Evolutionary conservation across 2,329 filamentous ascomycete genomes (phyloP).

Genomic region (Colletotrichum filicis): DNA sequence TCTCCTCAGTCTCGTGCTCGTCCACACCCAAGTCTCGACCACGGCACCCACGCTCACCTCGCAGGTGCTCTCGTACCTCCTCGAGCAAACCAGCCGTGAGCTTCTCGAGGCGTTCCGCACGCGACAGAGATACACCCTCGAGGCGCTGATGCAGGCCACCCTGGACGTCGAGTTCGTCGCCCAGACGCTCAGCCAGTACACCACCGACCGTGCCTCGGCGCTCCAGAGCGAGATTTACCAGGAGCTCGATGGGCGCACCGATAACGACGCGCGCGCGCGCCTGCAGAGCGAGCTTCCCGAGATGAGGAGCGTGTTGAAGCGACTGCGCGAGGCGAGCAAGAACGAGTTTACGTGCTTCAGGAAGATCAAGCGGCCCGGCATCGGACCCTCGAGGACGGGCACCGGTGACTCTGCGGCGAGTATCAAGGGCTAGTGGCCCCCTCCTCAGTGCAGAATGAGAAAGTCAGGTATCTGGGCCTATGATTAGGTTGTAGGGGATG

Average conservation of each 20-base stretch:
- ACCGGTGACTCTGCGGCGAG: conserved; percentile 45
- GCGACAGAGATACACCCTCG: conserved; percentile 76
- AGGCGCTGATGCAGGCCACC: conserved; percentile 94
- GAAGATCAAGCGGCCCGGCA: conserved; percentile 64
- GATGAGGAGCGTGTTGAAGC: conserved; percentile 89
- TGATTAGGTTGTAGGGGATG: neutral
- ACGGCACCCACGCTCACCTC: conserved; percentile 80
- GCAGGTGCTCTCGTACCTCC: conserved; percentile 85
- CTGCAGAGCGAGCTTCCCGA: conserved; percentile 90
- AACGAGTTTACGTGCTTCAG: conserved; percentile 90
- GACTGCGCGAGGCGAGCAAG: conserved; percentile 81
- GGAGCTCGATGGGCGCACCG: conserved; percentile 88
- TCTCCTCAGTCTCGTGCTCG: conserved; percentile 85
- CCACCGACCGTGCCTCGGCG: conserved; percentile 82
- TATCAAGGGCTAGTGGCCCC: conserved; percentile 33
- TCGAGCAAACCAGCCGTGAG: conserved; percentile 82
- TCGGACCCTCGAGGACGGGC: conserved; percentile 45
- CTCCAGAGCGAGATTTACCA: conserved; percentile 92
- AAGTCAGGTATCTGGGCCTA: neutral
- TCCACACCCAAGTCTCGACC: conserved; percentile 90
- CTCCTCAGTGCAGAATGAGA: conserved; percentile 26
- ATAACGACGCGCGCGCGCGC: conserved; percentile 82
- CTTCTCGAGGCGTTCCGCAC: conserved; percentile 84
- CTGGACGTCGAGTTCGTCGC: conserved; percentile 97
- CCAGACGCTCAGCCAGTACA: conserved; percentile 91